Evolutionary conservation across 257 asterid genomes (phyloP), one percentile per base, ranked within the genome.

Genomic region (Anisodus tanguticus): DNA sequence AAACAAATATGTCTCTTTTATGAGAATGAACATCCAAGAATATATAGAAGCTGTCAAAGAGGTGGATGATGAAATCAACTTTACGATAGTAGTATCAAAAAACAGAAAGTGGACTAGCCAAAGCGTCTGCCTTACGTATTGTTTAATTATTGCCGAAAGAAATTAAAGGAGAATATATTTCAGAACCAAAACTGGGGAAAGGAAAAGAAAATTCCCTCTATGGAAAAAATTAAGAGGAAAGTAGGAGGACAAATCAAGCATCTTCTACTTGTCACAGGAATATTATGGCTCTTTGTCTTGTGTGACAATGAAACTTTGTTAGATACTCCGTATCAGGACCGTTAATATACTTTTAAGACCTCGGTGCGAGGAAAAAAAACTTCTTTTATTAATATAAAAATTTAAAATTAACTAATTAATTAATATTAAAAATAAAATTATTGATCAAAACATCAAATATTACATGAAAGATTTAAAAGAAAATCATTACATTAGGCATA

Each of bases 191-290:
- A 74, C 7, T 49, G 7, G 39, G 60, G 16, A 47, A 49, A 17
- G 37, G 31, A 22, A 49, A 47, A 47, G 6, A 11, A 19, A 47
- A 13, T 45, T 1, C 35, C 1, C 35, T 31, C 35, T 31, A 31
- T 31, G 35, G 35, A 31, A 31, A 39, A 22, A 49, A 74, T 5
- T 5, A 5, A 47, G 80, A 22, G 58, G 10, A 47, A 49, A 71
- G 79, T 70, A 70, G 58, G 53, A n/a, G 17, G 16, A 49, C 17
- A 71, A 47, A 62, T 19, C 60, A 47, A 69, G 60, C 60, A 74
- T 49, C 37, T 49, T 74, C 19, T 74, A 49, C 60, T 74, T 74
- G 62, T 74, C 45, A 53, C 10, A 26, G 11, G 51, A 63, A 66
- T 67, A 37, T 13, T 67, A 67, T 35, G 66, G 16, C n/a, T 81